Evolutionary conservation across 306 rosid species (phyloP).

Genomic region (Astragalus membranaceus): DNA sequence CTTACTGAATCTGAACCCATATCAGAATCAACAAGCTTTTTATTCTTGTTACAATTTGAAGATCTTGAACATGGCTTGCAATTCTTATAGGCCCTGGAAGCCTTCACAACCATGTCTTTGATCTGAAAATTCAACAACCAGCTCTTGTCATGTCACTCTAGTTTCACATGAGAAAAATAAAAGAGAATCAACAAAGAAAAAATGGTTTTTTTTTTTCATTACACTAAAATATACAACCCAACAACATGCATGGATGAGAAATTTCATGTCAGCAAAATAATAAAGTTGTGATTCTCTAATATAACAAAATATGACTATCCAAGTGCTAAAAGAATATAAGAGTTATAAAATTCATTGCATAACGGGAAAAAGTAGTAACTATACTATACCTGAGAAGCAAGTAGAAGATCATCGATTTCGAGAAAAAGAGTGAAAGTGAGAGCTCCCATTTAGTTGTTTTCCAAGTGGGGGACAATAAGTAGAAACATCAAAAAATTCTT

Average conservation of each 20-base stretch:
- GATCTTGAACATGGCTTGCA: slow-evolving; percentile 93
- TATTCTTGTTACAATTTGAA: slow-evolving; percentile 40
- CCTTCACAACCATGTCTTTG: slow-evolving; percentile 96
- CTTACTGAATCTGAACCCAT: slow-evolving; percentile 72
- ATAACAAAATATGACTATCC: too few relatives aligned
- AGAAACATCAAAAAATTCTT: too few relatives aligned
- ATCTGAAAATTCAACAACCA: slow-evolving; percentile 49
- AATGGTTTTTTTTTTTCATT: background rate
- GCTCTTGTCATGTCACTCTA: background rate
- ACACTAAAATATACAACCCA: background rate
- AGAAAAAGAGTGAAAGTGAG: too few relatives aligned
- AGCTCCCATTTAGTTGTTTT: too few relatives aligned
- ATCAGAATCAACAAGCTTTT: slow-evolving; percentile 59
- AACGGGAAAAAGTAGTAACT: too few relatives aligned
- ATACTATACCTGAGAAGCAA: too few relatives aligned
- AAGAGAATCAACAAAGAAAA: background rate
- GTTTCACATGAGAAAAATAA: too few relatives aligned
- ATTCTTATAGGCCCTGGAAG: slow-evolving; percentile 86
- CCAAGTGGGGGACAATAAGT: too few relatives aligned
- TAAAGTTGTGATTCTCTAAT: background rate
- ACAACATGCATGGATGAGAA: background rate
- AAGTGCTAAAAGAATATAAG: too few relatives aligned
- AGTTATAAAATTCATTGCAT: too few relatives aligned
- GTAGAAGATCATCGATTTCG: too few relatives aligned
- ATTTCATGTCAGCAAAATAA: background rate